Evolutionary conservation across 2,329 filamentous ascomycete species (phyloP), one percentile per base, ranked within the genome.

Genomic region (Pyrenophora teres): DNA sequence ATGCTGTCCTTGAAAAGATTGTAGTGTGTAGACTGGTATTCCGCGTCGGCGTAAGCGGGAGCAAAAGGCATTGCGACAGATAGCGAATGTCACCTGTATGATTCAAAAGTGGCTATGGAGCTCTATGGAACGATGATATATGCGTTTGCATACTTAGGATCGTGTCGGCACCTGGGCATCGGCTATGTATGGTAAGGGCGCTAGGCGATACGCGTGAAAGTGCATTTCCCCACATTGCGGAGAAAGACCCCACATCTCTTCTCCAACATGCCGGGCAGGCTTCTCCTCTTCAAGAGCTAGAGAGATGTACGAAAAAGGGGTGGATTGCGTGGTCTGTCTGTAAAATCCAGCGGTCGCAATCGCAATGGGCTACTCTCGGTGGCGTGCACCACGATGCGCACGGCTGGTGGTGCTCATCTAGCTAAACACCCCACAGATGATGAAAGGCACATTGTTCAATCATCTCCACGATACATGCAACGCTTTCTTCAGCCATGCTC

Each of bases 11-110:
- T 72, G 62, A 77, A 79, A 12, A 76, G 72, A 5, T 65, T 69
- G 39, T 70, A 68, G 56, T 79, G 77, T 1, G 74, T 76, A 2
- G 63, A 62, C 58, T 79, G 75, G 53, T 78, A 79, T 38, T 75
- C 64, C 6, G 70, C 59, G 47, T 79, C 70, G 19, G 63, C 57
- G 53, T 79, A 80, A 3, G 60, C 52, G 15, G 44, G 18, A 16
- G 52, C 42, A 1, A 58, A 56, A 3, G 58, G 56, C 57, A 63
- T 62, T 18, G 33, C 50, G 50, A 19, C n/a, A 8, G 10, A 3
- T 5, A 9, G 5, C 10, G 10, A 30, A 10, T 12, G 10, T 9
- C 23, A 32, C 12, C 7, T 5, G 33, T 37, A 1, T 10, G n/a
- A 6, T 27, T 2, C 31, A 3, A 36, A 43, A 7, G 3, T 2